Base-by-base conservation (phyloP, 2,329 filamentous ascomycete genomes). In the Xylariales sp. region DNA sequence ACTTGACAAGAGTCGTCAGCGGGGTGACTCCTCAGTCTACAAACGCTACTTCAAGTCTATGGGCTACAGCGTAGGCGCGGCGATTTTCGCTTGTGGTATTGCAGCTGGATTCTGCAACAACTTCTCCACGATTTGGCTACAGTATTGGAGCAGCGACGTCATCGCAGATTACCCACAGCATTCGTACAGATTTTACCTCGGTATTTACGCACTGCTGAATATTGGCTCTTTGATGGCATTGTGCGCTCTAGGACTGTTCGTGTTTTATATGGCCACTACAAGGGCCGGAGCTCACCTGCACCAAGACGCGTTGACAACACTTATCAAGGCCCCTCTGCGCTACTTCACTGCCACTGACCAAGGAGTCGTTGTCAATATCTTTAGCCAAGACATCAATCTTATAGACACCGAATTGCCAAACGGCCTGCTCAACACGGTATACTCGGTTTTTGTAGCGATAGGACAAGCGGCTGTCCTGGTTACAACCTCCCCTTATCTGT, bases 391-490 rank as follows among this genome's bases (percentile, higher is more conserved):
- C 37, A 44, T 66, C 0, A 56, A 58, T 24, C 54, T 66, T 3
- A 55, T 66, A 8, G 63, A 66, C 29, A 59, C 52, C 33, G 55
- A 61, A 16, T 42, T 65, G 1, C 62, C 62, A 0, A 38, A 46
- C 6, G 47, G 54, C 2, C 44, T 60, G 4, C 18, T 60, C n/a
- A 52, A 54, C 7, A 34, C 15, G 5, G 17, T 33, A 10, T 32
- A 13, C 3, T 21, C 18, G 2, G 28, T 32, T 3, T 41, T 46
- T 39, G 31, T 46, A 24, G 20, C 47, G n/a, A 49, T 67, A 14
- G 61, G 63, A 12, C 66, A 72, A 5, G 61, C 66, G 40, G 60
- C 59, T 7, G 54, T 74, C 2, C 63, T 74, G 17, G 61, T 61
- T 21, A 46, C 43, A 6, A 48, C 29, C 49, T 66, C 20, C 51